Base-by-base conservation (phyloP, 139 green algal species). In the Tetradesmus obliquus region DNA sequence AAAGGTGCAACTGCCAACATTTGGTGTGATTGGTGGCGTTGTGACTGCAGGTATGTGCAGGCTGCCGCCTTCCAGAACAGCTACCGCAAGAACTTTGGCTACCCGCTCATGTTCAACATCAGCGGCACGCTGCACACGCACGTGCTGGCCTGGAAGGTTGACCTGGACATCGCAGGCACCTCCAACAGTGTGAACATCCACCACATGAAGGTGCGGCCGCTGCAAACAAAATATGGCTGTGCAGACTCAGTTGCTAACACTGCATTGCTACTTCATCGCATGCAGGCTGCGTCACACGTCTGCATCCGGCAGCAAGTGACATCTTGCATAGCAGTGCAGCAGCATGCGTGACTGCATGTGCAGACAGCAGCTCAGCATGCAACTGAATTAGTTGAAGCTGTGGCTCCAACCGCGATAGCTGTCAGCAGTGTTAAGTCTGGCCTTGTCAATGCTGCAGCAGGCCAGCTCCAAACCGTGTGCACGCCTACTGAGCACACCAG, bases 161-260 rank as follows among this genome's bases (percentile, higher is more conserved):
- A 93, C 51, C 58, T 93, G 45, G 90, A 93, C 79, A 84, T 93
- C 9, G 84, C 58, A 54, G 90, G 90, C 57, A 58, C 8, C 55
- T 79, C 45, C 32, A 93, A 93, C 76, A 91, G 85, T n/a, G 60
- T 93, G 53, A 88, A 82, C 58, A 88, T 92, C 58, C 88, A 92
- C 51, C n/a, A 69, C 20, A 82, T 92, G 45, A 81, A 82, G 88
- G 81, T 92, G 88, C 8, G 76, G 5, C 15, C 3, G 19, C 51
- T 66, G 58, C 32, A 20, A 24, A 13, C 32, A 45, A 45, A 45
- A 45, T 45, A 45, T 17, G 13, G 66, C 66, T 76, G 66, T 76
- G 66, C 13, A 17, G 13, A 76, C 66, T 17, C 17, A 17, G 66
- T n/a, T 13, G 13, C 17, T 76, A 76, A 76, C 66, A 17, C 17